Base-by-base conservation (phyloP, 768 basidiomycete species). In the Tricholoma sp. region DNA sequence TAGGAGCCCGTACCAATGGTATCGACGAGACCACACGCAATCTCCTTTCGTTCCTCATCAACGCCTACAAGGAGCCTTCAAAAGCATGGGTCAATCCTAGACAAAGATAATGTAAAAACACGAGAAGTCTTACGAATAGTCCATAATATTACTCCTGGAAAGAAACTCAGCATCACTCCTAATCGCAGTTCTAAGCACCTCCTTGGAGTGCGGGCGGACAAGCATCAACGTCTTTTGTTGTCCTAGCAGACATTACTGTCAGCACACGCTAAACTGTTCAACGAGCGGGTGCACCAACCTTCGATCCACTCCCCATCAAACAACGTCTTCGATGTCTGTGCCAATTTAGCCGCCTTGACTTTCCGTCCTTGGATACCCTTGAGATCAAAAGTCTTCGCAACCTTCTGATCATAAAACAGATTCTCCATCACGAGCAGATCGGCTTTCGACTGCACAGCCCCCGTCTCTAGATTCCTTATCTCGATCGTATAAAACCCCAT, bases 281-380 rank as follows among this genome's bases (percentile, higher is more conserved):
- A 51, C 5, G 1, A 37, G 34, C 8, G 50, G 4, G 51, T 51
- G 41, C 19, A 61, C 71, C 2, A 54, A 84, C 86, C 84, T 72
- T 94, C 89, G 32, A 91, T 83, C 90, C 89, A 94, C 67, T 94
- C 91, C 3, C 83, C 85, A 67, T 94, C 91, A 64, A 88, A 90
- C 29, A 90, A 68, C 0, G 86, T 91, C 67, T 79, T 83, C 2
- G 79, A 75, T 16, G 67, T 67, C 32, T 71, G 64, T n/a, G 72
- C 50, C 46, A 70, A 58, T 35, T 71, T 67, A 71, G 68, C 57
- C 27, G 76, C 65, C 67, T 88, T 89, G 50, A 88, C 84, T 66
- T 84, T 88, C 14, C 89, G 75, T 0, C 87, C 86, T 55, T 85
- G 85, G 35, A 94, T 92, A 2, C 91, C 91, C 68, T 94, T 94